Evolutionary conservation across 2,329 filamentous ascomycete genomes (phyloP).

Genomic region (Claviceps sp.): DNA sequence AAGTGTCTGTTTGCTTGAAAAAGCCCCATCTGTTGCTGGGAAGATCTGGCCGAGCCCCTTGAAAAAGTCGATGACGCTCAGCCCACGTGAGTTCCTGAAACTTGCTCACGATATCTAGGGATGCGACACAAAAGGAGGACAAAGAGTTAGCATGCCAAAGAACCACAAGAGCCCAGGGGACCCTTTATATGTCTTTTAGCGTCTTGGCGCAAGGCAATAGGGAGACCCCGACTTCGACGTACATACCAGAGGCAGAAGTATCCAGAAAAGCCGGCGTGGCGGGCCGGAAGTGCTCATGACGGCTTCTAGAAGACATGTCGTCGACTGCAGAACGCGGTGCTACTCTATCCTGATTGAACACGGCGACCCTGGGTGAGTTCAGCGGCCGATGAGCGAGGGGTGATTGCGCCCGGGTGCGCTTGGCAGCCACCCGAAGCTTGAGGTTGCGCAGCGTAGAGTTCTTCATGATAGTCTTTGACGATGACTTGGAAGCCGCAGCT

Average conservation of each 20-base stretch:
- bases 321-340: conserved; percentile 13
- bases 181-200: neutral
- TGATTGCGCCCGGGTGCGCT: conserved; percentile 32
- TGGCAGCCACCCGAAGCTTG: conserved; percentile 30
- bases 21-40: conserved; percentile 21
- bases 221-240: neutral
- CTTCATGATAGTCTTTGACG: conserved; percentile 14
- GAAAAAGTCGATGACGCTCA: conserved; percentile 34
- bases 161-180: no score
- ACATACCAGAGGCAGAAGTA: conserved; percentile 21
- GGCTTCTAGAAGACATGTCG: conserved; percentile 3
- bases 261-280: conserved; percentile 27
- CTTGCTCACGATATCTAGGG: conserved; percentile 33
- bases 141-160: neutral
- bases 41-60: conserved; percentile 23
- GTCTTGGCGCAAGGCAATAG: neutral
- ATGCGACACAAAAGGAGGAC: neutral
- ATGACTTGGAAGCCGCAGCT: conserved; percentile 7
- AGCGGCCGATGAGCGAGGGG: conserved; percentile 16
- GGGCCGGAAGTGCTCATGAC: conserved; percentile 9
- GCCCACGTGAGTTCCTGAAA: conserved; percentile 41
- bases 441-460: conserved; percentile 31
- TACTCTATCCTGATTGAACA: conserved; percentile 24
- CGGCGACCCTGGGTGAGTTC: conserved; percentile 17
- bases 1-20: conserved; percentile 20